phyloP scores from a whole-genome alignment of 75 land plant genomes.

The Cunninghamia lanceolata region DNA sequence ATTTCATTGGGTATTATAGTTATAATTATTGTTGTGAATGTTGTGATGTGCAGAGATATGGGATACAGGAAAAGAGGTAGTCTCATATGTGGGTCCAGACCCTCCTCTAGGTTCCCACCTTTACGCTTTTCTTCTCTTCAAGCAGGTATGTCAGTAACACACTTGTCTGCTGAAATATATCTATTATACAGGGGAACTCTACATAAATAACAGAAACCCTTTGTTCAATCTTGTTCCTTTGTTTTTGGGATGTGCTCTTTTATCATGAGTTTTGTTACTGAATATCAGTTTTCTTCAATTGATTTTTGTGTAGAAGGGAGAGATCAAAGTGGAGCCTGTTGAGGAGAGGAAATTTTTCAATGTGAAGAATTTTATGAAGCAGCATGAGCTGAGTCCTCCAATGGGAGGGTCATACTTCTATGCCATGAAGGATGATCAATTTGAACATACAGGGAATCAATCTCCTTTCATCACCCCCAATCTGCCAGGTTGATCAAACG shows the following conservation, averaged over 20 bases:
- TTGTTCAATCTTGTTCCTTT: too few relatives aligned
- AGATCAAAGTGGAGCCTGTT: neutral
- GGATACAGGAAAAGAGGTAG: constrained; percentile 32
- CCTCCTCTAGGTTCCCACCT: constrained; percentile 39
- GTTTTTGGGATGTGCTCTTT: neutral
- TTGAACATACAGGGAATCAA: constrained; percentile 11
- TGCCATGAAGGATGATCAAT: constrained; percentile 14
- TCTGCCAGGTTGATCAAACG: neutral
- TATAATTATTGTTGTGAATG: neutral
- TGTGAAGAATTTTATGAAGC: constrained; percentile 14
- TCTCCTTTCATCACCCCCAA: neutral
- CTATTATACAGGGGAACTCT: too few relatives aligned
- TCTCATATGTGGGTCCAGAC: constrained; percentile 34
- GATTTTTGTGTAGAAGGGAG: constrained; percentile 7
- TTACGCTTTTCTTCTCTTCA: constrained; percentile 40
- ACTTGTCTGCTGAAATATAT: neutral
- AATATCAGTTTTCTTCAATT: too few relatives aligned
- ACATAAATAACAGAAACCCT: too few relatives aligned
- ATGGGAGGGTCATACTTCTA: constrained; percentile 19
- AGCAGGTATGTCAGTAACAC: constrained; percentile 17
- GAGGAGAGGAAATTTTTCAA: constrained; percentile 14
- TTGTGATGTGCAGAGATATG: constrained; percentile 6
- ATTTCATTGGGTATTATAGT: too few relatives aligned
- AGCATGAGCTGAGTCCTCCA: constrained; percentile 15
- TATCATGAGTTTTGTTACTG: neutral